Evolutionary conservation across 495 filamentous ascomycete genomes (phyloP).

Genomic region (Amorphotheca resinae): DNA sequence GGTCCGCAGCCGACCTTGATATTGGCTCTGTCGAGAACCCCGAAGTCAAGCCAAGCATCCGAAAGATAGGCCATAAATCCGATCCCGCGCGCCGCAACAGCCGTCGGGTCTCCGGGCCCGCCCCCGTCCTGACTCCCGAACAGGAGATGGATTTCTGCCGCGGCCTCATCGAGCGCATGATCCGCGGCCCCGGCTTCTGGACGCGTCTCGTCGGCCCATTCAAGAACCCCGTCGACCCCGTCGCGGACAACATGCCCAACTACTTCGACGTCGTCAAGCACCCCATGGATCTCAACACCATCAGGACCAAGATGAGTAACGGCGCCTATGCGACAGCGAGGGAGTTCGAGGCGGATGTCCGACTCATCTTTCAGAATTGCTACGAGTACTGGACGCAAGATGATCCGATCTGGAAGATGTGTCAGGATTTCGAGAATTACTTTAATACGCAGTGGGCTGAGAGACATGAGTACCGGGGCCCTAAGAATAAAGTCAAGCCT

Average conservation of each 20-base stretch:
- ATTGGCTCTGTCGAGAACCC: conserved; percentile 20
- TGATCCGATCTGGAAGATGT: conserved; percentile 58
- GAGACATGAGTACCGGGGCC: conserved; percentile 58
- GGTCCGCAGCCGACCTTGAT: conserved; percentile 18
- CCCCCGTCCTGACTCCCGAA: conserved; percentile 23
- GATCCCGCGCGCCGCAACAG: conserved; percentile 9
- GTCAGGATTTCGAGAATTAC: conserved; percentile 55
- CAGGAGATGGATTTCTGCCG: conserved; percentile 39
- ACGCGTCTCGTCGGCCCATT: conserved; percentile 56
- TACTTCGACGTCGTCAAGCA: conserved; percentile 93
- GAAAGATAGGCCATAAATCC: conserved; percentile 26
- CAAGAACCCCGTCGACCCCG: conserved; percentile 75
- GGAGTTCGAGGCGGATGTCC: conserved; percentile 76
- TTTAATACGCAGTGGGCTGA: conserved; percentile 66
- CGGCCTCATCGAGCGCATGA: conserved; percentile 39
- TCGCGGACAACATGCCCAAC: conserved; percentile 81
- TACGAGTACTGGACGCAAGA: conserved; percentile 75
- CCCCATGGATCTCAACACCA: conserved; percentile 84
- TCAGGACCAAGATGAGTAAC: conserved; percentile 57
- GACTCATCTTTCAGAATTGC: conserved; percentile 80
- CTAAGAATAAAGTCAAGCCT: conserved; percentile 13
- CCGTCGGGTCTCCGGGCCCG: conserved; percentile 6
- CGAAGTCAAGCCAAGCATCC: conserved; percentile 19
- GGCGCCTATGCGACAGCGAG: conserved; percentile 72
- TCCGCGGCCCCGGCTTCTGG: conserved; percentile 43